Conservation (phyloP, 73 alveolate species). For the Durusdinium trenchii region DNA sequence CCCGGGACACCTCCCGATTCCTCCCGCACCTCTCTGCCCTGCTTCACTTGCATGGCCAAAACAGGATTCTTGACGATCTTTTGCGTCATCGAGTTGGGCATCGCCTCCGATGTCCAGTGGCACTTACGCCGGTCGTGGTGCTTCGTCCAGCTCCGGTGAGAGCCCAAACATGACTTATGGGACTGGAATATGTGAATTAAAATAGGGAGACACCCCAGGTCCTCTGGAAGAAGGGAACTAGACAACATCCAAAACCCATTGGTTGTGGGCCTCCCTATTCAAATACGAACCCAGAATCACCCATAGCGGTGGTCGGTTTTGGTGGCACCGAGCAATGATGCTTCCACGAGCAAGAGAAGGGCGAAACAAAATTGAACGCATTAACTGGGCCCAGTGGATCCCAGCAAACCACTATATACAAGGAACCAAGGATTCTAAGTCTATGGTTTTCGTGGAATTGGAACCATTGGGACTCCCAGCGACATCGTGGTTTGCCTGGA, state of each 20-base stretch:
- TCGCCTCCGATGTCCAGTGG: constrained; percentile 52
- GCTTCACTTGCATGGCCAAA: constrained; percentile 94
- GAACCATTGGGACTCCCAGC: no score
- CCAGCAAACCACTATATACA: no score
- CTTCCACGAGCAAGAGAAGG: no score
- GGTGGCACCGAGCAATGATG: no score
- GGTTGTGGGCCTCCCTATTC: neutral
- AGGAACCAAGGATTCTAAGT: no score
- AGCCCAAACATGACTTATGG: neutral
- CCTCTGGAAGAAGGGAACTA: neutral
- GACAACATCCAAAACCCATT: neutral
- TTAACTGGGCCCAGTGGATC: no score
- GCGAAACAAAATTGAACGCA: no score
- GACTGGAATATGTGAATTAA: neutral
- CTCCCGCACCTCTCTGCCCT: constrained; percentile 80
- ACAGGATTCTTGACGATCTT: constrained; percentile 94
- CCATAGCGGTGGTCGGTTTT: no score
- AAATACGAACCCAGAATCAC: no score
- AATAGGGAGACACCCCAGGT: neutral
- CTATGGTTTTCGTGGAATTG: no score
- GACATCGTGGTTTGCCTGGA: no score
- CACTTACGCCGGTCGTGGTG: neutral
- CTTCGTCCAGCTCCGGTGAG: neutral
- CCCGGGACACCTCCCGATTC: no score
- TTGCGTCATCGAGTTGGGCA: constrained; percentile 96